Evolutionary conservation across 768 basidiomycete genomes (phyloP).

Genomic region (Lyophyllum shimeji): DNA sequence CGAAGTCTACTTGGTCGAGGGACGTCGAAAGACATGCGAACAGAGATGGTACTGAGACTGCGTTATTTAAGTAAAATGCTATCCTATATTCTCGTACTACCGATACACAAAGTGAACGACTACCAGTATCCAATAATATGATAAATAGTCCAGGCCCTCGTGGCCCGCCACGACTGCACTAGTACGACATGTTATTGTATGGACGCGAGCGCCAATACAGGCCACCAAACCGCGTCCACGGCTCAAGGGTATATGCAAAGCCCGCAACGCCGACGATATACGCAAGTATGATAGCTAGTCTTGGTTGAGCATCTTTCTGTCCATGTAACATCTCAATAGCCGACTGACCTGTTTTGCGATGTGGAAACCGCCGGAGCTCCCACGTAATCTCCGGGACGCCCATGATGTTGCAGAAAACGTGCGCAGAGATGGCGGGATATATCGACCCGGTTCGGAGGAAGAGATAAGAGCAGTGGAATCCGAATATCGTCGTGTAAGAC

Average conservation of each 20-base stretch:
- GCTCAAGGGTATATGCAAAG: slow-evolving; percentile 52
- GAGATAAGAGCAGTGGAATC: slow-evolving; percentile 82
- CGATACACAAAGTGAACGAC: background rate
- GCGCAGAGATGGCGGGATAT: slow-evolving; percentile 73
- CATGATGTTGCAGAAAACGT: slow-evolving; percentile 94
- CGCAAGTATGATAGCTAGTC: slow-evolving; percentile 48
- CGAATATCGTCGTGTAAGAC: slow-evolving; percentile 89
- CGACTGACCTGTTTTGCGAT: slow-evolving; percentile 53
- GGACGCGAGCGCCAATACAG: slow-evolving; percentile 40
- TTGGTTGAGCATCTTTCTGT: background rate
- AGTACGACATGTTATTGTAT: slow-evolving; percentile 15
- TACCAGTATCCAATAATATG: background rate
- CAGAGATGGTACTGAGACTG: no score
- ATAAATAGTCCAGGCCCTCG: background rate
- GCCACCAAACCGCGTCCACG: slow-evolving; percentile 44
- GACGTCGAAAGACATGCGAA: no score
- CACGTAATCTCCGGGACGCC: slow-evolving; percentile 71
- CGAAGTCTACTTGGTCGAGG: no score
- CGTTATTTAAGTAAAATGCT: no score
- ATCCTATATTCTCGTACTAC: no score
- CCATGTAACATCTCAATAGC: slow-evolving; percentile 24
- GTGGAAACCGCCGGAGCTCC: slow-evolving; percentile 56
- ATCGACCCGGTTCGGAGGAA: slow-evolving; percentile 87
- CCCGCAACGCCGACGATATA: slow-evolving; percentile 62
- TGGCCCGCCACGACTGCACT: background rate